Conservation (phyloP, 2,329 filamentous ascomycete species). For the Penicillium thymicola region DNA sequence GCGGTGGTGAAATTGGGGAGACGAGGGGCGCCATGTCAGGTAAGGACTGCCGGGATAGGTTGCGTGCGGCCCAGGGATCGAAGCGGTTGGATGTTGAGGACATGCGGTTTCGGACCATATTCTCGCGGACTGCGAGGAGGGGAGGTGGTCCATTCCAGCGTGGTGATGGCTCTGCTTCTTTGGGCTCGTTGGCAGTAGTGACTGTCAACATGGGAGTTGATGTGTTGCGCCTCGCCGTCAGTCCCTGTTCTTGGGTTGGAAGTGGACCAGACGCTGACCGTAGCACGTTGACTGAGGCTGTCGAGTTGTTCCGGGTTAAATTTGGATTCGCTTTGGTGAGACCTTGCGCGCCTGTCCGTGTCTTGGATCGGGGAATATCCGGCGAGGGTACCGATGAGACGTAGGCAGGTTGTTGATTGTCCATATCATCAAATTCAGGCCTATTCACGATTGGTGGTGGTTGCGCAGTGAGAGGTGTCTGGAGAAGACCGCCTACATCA, state of each 20-base stretch:
- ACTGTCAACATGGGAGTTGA: constrained; percentile 25
- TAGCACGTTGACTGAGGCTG: constrained; percentile 8
- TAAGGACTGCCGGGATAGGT: constrained; percentile 27
- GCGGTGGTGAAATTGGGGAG: constrained; percentile 16
- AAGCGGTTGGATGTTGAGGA: constrained; percentile 37
- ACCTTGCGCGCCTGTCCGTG: constrained; percentile 5
- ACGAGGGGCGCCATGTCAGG: constrained; percentile 14
- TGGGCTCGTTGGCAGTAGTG: constrained; percentile 10
- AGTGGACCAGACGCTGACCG: constrained; percentile 1
- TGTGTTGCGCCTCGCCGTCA: constrained; percentile 6
- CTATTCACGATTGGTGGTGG: constrained; percentile 39
- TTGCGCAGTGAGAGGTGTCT: constrained; percentile 56
- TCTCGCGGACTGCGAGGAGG: constrained; percentile 55
- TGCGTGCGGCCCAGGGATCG: constrained; percentile 31
- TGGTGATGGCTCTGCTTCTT: constrained; percentile 18
- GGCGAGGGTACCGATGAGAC: constrained; percentile 7
- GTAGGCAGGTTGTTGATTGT: constrained; percentile 15
- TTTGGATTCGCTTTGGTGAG: constrained; percentile 4
- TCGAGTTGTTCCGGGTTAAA: constrained; percentile 14
- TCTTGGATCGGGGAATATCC: constrained; percentile 8
- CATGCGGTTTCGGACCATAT: constrained; percentile 44
- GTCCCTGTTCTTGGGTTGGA: neutral
- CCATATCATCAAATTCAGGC: constrained; percentile 12
- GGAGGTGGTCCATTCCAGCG: constrained; percentile 39
- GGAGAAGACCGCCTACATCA: constrained; percentile 61